Conservation (phyloP, 352 stramenopile species). For the Globisporangium sylvaticum region DNA sequence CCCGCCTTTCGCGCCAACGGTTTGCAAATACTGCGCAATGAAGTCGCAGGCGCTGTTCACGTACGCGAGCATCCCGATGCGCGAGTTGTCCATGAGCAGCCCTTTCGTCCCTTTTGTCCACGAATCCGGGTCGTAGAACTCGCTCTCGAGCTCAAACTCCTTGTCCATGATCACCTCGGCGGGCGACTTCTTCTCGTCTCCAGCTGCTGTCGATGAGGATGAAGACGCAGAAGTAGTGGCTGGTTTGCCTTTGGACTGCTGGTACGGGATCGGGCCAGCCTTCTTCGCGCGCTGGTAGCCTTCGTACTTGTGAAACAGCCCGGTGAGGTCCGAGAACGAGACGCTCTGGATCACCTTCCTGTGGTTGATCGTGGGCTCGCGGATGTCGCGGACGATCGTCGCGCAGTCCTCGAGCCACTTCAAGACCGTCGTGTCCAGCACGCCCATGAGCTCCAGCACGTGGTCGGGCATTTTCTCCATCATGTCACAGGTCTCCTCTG, state of each 20-base stretch:
- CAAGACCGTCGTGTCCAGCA: constrained; percentile 58
- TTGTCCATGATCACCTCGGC: constrained; percentile 47
- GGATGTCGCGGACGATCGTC: constrained; percentile 69
- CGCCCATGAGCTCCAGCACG: constrained; percentile 46
- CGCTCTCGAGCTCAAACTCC: constrained; percentile 59
- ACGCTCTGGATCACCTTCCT: constrained; percentile 53
- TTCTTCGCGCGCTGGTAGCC: constrained; percentile 58
- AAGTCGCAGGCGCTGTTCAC: constrained; percentile 73
- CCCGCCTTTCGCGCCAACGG: constrained; percentile 1
- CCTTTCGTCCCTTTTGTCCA: constrained; percentile 46
- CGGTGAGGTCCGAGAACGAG: constrained; percentile 51
- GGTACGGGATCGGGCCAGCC: constrained; percentile 46
- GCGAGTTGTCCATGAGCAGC: constrained; percentile 69
- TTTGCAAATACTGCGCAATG: constrained; percentile 54
- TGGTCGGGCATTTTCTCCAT: constrained; percentile 69
- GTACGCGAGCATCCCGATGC: constrained; percentile 74
- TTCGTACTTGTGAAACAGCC: constrained; percentile 65
- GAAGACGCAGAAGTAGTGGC: constrained; percentile 6
- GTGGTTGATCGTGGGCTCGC: constrained; percentile 72
- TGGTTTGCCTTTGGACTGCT: constrained; percentile 40
- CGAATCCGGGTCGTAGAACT: constrained; percentile 53
- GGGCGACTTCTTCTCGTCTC: constrained; percentile 14
- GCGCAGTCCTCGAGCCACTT: constrained; percentile 75
- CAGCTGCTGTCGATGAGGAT: neutral
- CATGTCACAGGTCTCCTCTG: constrained; percentile 62